Base-by-base conservation (phyloP, 1,284 basidiomycete species). In the Irpex rosettiformis region DNA sequence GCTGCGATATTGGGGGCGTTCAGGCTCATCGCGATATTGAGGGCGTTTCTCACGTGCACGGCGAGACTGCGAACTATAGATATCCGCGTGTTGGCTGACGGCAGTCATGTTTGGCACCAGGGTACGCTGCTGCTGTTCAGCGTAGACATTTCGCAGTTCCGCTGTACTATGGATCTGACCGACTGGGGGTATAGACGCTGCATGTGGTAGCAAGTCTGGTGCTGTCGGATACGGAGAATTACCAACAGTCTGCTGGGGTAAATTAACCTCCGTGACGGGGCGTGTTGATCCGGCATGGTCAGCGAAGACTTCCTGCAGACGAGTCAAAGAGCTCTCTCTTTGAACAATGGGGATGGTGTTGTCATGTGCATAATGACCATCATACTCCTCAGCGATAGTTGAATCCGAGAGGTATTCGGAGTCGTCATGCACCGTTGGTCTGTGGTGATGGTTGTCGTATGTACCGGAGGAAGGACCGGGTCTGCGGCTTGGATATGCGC, bases 301-400 rank as follows among this genome's bases (percentile, higher is more conserved):
- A 7, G 67, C 62, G 57, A 72, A 72, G 2, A 67, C 69, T 21
- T 70, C 66, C 58, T 67, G 67, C 3, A 72, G 61, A 37, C 70
- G 67, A 25, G 63, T 63, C 8, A 69, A 62, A 5, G 69, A 69
- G 57, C 66, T 69, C 56, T 71, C 69, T 22, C 70, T 64, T 58
- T 71, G 69, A 13, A 71, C 67, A 54, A 70, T 64, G n/a, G 70
- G 70, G 8, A 70, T 57, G 13, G 65, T 58, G 58, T 55, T 64
- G 58, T 68, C 66, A 48, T 55, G 60, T 43, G 58, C 55, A 4
- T 65, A 64, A 21, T 61, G 61, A 25, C 33, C 28, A n/a, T 65
- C 58, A 25, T 69, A 52, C n/a, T 21, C 61, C 18, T 63, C 64
- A 53, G 64, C 68, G 6, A 55, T 25, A 2, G 57, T 61, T 5